Conservation (phyloP, 495 filamentous ascomycete species). For the Penicillium coprophilum region DNA sequence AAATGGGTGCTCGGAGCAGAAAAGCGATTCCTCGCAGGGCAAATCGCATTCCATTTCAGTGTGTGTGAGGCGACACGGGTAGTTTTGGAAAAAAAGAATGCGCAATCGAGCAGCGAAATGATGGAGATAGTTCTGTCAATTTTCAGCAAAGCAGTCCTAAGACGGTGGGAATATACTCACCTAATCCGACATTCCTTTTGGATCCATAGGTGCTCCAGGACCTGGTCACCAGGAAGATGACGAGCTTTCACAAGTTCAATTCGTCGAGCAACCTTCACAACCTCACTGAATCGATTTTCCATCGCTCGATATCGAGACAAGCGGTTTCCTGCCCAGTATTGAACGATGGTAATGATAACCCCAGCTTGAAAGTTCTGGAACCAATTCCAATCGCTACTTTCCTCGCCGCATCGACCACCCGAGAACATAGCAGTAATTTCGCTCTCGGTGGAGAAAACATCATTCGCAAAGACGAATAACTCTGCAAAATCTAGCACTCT, state of each 20-base stretch:
- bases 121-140: conserved; percentile 35
- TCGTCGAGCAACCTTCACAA: conserved; percentile 44
- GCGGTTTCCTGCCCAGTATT: conserved; percentile 49
- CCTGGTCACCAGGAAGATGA: conserved; percentile 32
- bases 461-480: conserved; percentile 45
- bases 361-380: conserved; percentile 49
- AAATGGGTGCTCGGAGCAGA: conserved; percentile 42
- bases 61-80: conserved; percentile 41
- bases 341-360: conserved; percentile 40
- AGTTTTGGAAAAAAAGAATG: conserved; percentile 48
- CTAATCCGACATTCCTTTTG: conserved; percentile 47
- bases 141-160: conserved; percentile 16
- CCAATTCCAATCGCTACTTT: conserved; percentile 35
- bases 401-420: conserved; percentile 25
- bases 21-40: conserved; percentile 40
- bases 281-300: conserved; percentile 46
- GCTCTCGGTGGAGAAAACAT: conserved; percentile 42
- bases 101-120: conserved; percentile 43
- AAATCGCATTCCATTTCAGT: conserved; percentile 43
- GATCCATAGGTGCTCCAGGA: conserved; percentile 41
- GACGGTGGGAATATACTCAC: conserved; percentile 19
- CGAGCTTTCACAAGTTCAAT: conserved; percentile 36
- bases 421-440: conserved; percentile 38
- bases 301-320: conserved; percentile 43
- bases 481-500: conserved; percentile 49